Evolutionary conservation across 2,329 filamentous ascomycete species (phyloP).

Genomic region (Orbilia oligospora): DNA sequence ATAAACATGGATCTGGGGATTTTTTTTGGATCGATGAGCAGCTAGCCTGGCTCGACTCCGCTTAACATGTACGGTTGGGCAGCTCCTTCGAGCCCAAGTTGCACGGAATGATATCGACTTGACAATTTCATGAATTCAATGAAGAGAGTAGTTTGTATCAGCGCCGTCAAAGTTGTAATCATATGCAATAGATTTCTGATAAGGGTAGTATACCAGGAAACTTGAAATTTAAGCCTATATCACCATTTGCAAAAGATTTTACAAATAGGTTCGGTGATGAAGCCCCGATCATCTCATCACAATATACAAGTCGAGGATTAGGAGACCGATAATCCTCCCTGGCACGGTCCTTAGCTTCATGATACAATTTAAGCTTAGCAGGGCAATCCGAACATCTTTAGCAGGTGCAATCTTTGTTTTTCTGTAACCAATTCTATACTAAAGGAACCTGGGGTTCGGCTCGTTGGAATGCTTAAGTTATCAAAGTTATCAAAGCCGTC

Average conservation of each 20-base stretch:
- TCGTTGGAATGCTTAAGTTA: background rate
- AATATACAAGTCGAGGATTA: background rate
- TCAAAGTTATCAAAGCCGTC: background rate
- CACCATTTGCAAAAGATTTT: slow-evolving; percentile 2
- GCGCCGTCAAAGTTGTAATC: background rate
- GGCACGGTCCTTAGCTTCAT: background rate
- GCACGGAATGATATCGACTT: slow-evolving; percentile 16
- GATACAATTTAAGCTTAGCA: slow-evolving; percentile 27
- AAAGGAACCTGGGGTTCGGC: background rate
- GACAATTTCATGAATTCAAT: slow-evolving; percentile 14
- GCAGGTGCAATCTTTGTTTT: slow-evolving; percentile 38
- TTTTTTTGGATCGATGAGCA: slow-evolving; percentile 20
- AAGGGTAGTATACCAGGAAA: background rate
- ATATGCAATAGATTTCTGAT: slow-evolving; percentile 6
- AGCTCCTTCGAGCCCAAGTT: background rate
- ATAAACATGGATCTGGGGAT: slow-evolving; percentile 54
- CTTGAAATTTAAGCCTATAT: background rate
- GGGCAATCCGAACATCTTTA: slow-evolving; percentile 51
- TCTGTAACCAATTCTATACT: background rate
- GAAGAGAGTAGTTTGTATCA: background rate
- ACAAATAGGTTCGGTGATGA: background rate
- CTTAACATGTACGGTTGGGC: slow-evolving; percentile 5
- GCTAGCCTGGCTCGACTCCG: slow-evolving; percentile 20
- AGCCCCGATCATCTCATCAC: background rate
- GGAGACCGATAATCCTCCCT: background rate